Evolutionary conservation across 805 yeast species (phyloP).

Genomic region (Kuraishia capsulata): DNA sequence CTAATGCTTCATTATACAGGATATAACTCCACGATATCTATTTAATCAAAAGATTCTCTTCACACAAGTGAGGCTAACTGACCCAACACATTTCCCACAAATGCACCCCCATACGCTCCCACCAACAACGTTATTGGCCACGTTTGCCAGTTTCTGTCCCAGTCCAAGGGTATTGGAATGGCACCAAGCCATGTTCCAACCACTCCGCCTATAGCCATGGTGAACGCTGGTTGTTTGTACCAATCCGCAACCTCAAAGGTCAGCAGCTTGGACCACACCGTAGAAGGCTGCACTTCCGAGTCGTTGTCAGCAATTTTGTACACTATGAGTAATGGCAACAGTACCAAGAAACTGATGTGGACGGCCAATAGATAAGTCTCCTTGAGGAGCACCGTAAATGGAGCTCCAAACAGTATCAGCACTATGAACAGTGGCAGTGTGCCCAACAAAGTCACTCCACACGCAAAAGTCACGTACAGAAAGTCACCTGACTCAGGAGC

Average conservation of each 20-base stretch:
- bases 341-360: slow-evolving; percentile 50
- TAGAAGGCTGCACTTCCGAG: slow-evolving; percentile 11
- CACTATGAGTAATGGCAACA: slow-evolving; percentile 54
- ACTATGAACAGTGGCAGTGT: slow-evolving; percentile 28
- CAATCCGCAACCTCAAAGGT: slow-evolving; percentile 20
- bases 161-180: slow-evolving; percentile 87
- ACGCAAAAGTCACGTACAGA: slow-evolving; percentile 18
- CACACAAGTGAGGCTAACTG: background rate
- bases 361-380: slow-evolving; percentile 55
- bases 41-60: no score
- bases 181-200: slow-evolving; percentile 91
- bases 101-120: slow-evolving; percentile 72
- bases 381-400: slow-evolving; percentile 39
- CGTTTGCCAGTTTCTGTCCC: slow-evolving; percentile 96
- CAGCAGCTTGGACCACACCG: slow-evolving; percentile 15
- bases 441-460: slow-evolving; percentile 23
- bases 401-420: slow-evolving; percentile 73
- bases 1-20: no score
- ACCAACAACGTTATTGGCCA: slow-evolving; percentile 87
- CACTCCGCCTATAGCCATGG: slow-evolving; percentile 30
- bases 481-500: slow-evolving; percentile 10
- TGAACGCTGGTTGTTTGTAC: slow-evolving; percentile 23
- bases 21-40: no score
- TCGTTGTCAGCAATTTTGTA: slow-evolving; percentile 33
- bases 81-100: slow-evolving; percentile 32